phyloP scores from a whole-genome alignment of 768 basidiomycete species.

The Lentinula guzmanii region DNA sequence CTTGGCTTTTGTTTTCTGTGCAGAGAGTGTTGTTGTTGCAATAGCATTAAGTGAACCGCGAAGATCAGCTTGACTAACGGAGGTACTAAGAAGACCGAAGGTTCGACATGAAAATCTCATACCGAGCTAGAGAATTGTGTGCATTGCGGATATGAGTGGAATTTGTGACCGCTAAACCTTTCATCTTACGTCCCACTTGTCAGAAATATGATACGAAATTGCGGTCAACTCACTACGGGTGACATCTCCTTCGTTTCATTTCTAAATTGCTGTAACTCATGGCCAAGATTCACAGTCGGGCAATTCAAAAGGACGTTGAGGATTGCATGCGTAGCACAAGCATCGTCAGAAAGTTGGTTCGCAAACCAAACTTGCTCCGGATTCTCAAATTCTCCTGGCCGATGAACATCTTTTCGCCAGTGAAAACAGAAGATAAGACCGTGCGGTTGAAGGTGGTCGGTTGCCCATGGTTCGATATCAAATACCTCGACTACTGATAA shows the following conservation, averaged over 20 bases:
- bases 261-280: constrained; percentile 36
- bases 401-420: constrained; percentile 45
- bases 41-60: constrained; percentile 45
- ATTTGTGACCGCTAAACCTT: constrained; percentile 56
- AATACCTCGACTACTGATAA: constrained; percentile 55
- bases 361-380: constrained; percentile 61
- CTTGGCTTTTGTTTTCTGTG: constrained; percentile 13
- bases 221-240: constrained; percentile 38
- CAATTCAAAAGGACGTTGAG: constrained; percentile 58
- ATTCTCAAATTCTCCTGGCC: constrained; percentile 41
- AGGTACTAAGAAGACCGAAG: constrained; percentile 4
- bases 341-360: constrained; percentile 61
- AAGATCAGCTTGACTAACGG: constrained; percentile 47
- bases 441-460: constrained; percentile 51
- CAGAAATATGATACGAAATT: background rate
- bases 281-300: constrained; percentile 42
- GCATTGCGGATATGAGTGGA: constrained; percentile 45
- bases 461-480: constrained; percentile 58
- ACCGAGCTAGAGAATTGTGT: constrained; percentile 61
- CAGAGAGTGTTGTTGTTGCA: constrained; percentile 37
- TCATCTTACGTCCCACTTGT: constrained; percentile 38
- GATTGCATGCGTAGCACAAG: constrained; percentile 58
- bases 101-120: constrained; percentile 11
- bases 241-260: constrained; percentile 51
- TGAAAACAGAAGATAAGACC: constrained; percentile 62